Evolutionary conservation across 2,329 filamentous ascomycete species (phyloP).

Genomic region (Diaporthe citriasiana): DNA sequence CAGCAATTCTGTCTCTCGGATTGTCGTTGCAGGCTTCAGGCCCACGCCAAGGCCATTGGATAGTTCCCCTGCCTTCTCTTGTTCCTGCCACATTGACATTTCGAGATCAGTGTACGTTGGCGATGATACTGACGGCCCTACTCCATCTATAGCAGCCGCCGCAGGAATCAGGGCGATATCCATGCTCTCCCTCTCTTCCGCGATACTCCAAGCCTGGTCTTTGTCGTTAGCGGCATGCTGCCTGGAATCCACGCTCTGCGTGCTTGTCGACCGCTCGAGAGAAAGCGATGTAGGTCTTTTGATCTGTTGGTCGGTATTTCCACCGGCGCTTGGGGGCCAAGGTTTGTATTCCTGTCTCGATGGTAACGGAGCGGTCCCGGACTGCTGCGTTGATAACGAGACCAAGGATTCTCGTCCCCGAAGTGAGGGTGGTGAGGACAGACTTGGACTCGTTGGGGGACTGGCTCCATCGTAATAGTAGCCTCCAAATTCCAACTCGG

Average conservation of each 20-base stretch:
- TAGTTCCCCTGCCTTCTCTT: slow-evolving; percentile 68
- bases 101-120: neutral
- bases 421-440: slow-evolving; percentile 42
- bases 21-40: slow-evolving; percentile 58
- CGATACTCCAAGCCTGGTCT: neutral
- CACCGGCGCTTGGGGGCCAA: neutral
- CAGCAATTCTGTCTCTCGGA: slow-evolving; percentile 66
- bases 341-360: neutral
- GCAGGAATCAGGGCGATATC: slow-evolving; percentile 58
- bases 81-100: slow-evolving; percentile 53
- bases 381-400: slow-evolving; percentile 54
- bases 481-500: slow-evolving; percentile 49
- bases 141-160: slow-evolving; percentile 56
- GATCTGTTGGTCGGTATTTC: slow-evolving; percentile 45
- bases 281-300: neutral
- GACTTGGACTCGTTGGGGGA: neutral
- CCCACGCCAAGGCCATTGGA: slow-evolving; percentile 72
- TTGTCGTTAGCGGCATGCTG: neutral
- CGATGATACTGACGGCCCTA: neutral
- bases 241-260: slow-evolving; percentile 47
- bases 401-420: slow-evolving; percentile 56
- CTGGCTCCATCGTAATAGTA: slow-evolving; percentile 73
- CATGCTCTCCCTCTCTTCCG: slow-evolving; percentile 48
- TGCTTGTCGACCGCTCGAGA: slow-evolving; percentile 55
- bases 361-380: slow-evolving; percentile 13